Base-by-base conservation (phyloP, 2,329 filamentous ascomycete species). In the Colletotrichum sp. region DNA sequence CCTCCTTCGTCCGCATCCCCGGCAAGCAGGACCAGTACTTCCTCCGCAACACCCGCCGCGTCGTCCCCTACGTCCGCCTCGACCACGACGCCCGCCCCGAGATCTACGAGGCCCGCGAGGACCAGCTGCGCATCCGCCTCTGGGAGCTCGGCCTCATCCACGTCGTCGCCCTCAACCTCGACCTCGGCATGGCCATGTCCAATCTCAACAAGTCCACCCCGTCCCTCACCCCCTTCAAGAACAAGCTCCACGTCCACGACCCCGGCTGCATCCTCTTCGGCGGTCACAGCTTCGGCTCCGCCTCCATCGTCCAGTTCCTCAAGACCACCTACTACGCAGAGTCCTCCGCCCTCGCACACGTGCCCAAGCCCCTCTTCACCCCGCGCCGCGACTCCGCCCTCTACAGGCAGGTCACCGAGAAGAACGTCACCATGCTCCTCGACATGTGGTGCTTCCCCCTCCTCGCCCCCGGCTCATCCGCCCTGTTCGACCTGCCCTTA, bases 361-460 rank as follows among this genome's bases (percentile, higher is more conserved):
- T 90, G 75, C 84, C 87, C 65, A 85, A 85, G 31, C 90, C 93
- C 0, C 86, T 96, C 0, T 95, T 93, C 81, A 83, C 82, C 0
- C 93, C 94, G 0, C 82, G 84, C 2, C 79, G 84, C 8, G 84
- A 87, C 59, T 92, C 91, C 1, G 83, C 86, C 0, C 86, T 97
- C 29, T 84, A 88, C 54, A 81, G 82, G 3, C 94, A 96, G 80
- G 89, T 97, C 76, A 95, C 92, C 0, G 88, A 92, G 2, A 84
- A 86, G 55, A 93, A 90, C 11, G 89, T 93, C 0, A 85, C 92
- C 2, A 88, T 95, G 72, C 86, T 97, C 2, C 89, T 97, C 12
- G 95, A 98, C 78, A 91, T 95, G 84, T 97, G 94, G 94, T 92
- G 92, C 74, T 88, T 96, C 76, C 93, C 95, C 1, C 85, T 96